Evolutionary conservation across 1,284 basidiomycete genomes (phyloP).

Genomic region (Volvariella volvacea): DNA sequence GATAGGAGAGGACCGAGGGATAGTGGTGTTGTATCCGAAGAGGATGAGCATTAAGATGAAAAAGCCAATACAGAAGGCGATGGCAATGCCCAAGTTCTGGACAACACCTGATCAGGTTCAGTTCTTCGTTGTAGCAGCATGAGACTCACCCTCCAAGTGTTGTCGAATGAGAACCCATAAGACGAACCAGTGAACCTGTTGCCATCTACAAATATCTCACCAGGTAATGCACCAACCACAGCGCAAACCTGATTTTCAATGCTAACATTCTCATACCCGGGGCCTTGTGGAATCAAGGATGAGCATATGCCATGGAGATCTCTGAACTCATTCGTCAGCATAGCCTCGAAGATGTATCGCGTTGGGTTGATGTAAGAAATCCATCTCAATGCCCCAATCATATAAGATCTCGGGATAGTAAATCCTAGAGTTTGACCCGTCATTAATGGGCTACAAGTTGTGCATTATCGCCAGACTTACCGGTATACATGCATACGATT

Average conservation of each 20-base stretch:
- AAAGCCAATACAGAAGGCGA: conserved; percentile 45
- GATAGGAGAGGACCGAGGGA: conserved; percentile 23
- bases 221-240: conserved; percentile 38
- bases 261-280: conserved; percentile 35
- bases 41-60: conserved; percentile 42
- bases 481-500: conserved; percentile 8
- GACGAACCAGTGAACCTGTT: conserved; percentile 45
- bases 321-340: neutral
- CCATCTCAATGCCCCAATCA: conserved; percentile 52
- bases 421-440: conserved; percentile 39
- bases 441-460: no score
- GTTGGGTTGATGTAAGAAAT: conserved; percentile 35
- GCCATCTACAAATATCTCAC: conserved; percentile 36
- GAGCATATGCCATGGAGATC: conserved; percentile 27
- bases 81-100: conserved; percentile 46
- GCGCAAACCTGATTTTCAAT: conserved; percentile 13
- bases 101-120: neutral
- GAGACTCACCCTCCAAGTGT: conserved; percentile 45
- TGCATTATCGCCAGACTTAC: no score
- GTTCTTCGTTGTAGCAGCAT: neutral
- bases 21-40: conserved; percentile 37
- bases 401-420: conserved; percentile 43
- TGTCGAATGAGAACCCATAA: conserved; percentile 39
- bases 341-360: neutral
- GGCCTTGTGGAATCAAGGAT: conserved; percentile 37